Base-by-base conservation (phyloP, 2,329 filamentous ascomycete species). In the Didymella segeticola region DNA sequence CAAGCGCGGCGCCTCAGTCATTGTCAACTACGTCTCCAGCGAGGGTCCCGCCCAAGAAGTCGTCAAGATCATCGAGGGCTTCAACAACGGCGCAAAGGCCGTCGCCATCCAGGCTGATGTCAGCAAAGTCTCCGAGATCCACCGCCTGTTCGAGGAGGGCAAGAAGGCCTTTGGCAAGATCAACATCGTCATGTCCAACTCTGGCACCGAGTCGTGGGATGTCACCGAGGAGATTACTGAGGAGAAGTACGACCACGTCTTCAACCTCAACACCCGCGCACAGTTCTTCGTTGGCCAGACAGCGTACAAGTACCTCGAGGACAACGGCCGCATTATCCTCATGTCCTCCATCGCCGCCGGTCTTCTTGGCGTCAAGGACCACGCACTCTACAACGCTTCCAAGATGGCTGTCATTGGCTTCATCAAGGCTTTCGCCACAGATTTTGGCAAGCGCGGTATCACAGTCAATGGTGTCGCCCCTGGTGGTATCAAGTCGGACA, bases 201-300 rank as follows among this genome's bases (percentile, higher is more conserved):
- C 75, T 15, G 82, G 87, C 42, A 86, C 87, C 48, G 86, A 89
- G 68, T 83, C 79, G 38, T 89, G 88, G 79, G 85, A 86, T 58
- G 85, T 87, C 74, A 82, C 87, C 55, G 84, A 87, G 77, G 85
- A 89, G 64, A 86, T 89, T 53, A 80, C 84, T 4, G 84, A 86
- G 71, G 86, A 89, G 77, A 86, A 89, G 75, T 89, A 85, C 70
- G 87, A 90, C 72, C 85, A 87, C 57, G 86, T 89, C 61, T 88
- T 89, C 79, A 80, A 79, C 77, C 76, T 89, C 71, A 89, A 89
- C 76, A 83, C 86, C 6, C 79, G 86, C 8, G 87, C 86, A 39
- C 87, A 91, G 76, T 91, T 91, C 80, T 91, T 91, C 73, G 88
- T 91, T 46, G 89, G 88, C 17, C 87, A 90, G 77, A 86, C 89